Base-by-base conservation (phyloP, 2,329 filamentous ascomycete genomes). In the Colletotrichum musicola region DNA sequence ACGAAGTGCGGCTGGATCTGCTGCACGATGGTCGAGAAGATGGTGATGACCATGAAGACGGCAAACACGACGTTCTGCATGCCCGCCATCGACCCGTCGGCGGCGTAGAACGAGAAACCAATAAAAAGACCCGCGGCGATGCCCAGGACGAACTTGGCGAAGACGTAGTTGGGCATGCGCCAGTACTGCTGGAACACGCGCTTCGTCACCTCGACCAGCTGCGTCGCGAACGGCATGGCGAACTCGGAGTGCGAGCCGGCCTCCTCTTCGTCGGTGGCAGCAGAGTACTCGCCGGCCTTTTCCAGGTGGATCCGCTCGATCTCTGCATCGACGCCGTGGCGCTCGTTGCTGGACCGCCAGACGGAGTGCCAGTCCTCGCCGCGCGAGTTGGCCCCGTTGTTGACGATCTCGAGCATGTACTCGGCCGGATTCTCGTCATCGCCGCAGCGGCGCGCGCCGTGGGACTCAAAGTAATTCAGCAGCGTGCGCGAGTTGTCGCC, bases 171-270 rank as follows among this genome's bases (percentile, higher is more conserved):
- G 0, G 93, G 93, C 64, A 89, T 93, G 53, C 93, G 88, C 92
- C 93, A 95, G 83, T 95, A 95, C 76, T 96, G 93, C 74, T 93
- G 87, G 79, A 94, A 94, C 6, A 94, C 88, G 65, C 93, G 89
- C 9, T 84, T 73, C 1, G 88, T 89, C 49, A 93, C 92, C 67
- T 89, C 84, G 50, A 78, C 80, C 1, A 95, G 79, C 75, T 97
- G 94, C 0, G 82, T 74, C 0, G 67, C 68, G 75, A 97, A 92
- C 0, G 93, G 90, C 73, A 93, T 92, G 4, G 94, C 94, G 70
- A 97, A 97, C 78, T 96, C 93, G 7, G 87, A 82, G 72, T 87
- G 71, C 78, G 74, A 70, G 1, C 69, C 66, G 0, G 65, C 35
- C 3, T 75, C 72, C 1, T 71, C 68, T 0, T 59, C 69, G 0